These are phyloP conservation scores for Globisporangium mamillatum DNA, from an alignment of 352 stramenopile species.

Conservation along the genomic window DNA sequence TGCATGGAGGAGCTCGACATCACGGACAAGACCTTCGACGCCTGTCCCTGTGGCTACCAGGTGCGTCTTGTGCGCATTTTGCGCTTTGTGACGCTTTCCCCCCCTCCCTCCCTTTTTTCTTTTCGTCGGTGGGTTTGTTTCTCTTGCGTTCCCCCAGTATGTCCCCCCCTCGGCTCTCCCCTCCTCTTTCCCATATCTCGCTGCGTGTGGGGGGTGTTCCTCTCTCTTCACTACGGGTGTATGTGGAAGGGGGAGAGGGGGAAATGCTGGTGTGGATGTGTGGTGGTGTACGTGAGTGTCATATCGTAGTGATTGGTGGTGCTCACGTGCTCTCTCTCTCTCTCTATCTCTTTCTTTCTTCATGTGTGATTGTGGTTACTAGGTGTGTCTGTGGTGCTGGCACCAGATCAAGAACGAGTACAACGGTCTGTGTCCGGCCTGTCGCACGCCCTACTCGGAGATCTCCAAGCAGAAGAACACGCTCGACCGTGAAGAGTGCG, in stretches of 20 bases:
- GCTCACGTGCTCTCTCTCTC: not conserved
- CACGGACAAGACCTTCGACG: conserved; percentile 98
- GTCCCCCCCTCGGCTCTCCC: not conserved
- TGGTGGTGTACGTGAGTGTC: not conserved
- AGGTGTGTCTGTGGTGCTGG: conserved; percentile 99
- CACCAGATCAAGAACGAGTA: conserved; percentile 99
- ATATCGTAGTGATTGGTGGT: not conserved
- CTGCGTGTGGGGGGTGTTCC: too few relatives aligned
- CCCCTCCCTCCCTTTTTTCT: not conserved
- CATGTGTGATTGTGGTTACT: not conserved
- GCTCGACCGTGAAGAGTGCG: conserved; percentile 94
- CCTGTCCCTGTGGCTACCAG: conserved; percentile 98
- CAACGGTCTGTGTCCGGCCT: conserved; percentile 97
- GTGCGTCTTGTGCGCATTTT: conserved; percentile 19
- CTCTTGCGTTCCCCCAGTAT: not conserved
- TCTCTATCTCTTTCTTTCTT: not conserved
- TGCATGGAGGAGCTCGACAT: conserved; percentile 99
- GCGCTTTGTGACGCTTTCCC: conserved; percentile 1
- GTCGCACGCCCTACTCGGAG: conserved; percentile 96
- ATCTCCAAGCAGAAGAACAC: conserved; percentile 87
- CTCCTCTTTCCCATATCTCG: not conserved
- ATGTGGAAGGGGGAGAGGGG: not conserved
- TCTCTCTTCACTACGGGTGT: not conserved
- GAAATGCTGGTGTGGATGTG: not conserved
- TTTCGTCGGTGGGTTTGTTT: conserved; percentile 88